These are phyloP conservation scores for Fusarium sp. DNA, from an alignment of 2,329 filamentous ascomycete species.

Conservation along the genomic window DNA sequence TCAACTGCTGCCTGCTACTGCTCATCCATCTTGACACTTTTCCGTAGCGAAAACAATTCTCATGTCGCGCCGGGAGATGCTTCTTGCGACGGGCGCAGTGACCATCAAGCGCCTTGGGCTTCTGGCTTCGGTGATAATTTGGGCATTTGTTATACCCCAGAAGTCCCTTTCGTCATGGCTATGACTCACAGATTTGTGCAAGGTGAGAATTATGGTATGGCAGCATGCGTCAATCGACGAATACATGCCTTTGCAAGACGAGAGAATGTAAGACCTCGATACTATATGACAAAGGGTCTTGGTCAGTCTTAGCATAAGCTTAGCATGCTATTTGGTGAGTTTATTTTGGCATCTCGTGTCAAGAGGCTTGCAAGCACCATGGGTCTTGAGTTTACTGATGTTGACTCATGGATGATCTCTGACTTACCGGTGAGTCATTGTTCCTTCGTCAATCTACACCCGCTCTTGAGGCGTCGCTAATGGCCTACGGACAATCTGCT, in stretches of 20 bases:
- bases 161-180: fast-evolving
- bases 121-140: no score
- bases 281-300: fast-evolving
- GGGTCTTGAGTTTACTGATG: background rate
- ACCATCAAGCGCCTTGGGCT: background rate
- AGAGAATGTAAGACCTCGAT: background rate
- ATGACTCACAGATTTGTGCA: background rate
- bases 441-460: fast-evolving
- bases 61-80: fast-evolving
- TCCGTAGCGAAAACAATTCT: background rate
- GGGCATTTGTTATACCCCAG: no score
- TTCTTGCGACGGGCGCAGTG: background rate
- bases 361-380: background rate
- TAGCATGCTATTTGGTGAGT: no score
- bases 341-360: background rate
- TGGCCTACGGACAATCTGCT: background rate
- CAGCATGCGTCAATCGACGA: background rate
- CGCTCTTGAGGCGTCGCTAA: background rate
- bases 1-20: background rate
- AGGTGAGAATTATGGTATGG: background rate
- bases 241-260: fast-evolving
- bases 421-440: background rate
- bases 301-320: fast-evolving
- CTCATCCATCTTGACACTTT: no score
- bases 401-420: background rate